A percentile compares a stretch with the other conserved stretches of the same genome.
These are phyloP conservation scores for Trichoderma gamsii DNA, from an alignment of 495 filamentous ascomycete genomes.

Conservation along the genomic window DNA sequence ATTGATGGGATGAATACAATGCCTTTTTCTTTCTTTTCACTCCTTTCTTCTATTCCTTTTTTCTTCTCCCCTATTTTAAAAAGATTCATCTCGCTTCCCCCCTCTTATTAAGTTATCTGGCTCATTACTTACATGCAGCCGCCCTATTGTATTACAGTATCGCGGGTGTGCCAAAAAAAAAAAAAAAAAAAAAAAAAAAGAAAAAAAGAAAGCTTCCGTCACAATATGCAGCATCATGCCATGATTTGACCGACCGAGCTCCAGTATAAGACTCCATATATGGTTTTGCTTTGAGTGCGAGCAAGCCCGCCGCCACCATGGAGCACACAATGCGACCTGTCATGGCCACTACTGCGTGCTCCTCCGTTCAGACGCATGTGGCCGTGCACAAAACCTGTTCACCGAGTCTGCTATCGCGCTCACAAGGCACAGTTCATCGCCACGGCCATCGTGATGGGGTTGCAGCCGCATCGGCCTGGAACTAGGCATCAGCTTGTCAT, in stretches of 20 bases:
- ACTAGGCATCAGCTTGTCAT: background rate
- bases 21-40: background rate
- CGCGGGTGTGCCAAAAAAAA: too few relatives aligned
- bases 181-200: too few relatives aligned
- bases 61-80: background rate
- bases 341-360: background rate
- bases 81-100: too few relatives aligned
- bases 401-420: too few relatives aligned
- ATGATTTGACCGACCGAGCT: too few relatives aligned
- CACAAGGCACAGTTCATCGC: background rate
- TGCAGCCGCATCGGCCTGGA: background rate
- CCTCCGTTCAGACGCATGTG: too few relatives aligned
- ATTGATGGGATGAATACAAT: background rate
- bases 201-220: too few relatives aligned
- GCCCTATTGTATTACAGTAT: too few relatives aligned
- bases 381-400: too few relatives aligned
- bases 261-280: background rate
- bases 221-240: too few relatives aligned
- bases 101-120: too few relatives aligned
- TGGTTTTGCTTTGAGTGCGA: background rate
- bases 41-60: background rate
- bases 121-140: too few relatives aligned
- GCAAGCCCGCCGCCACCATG: background rate
- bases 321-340: background rate
- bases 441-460: background rate